Base-by-base conservation (phyloP, 2,329 filamentous ascomycete species). In the Coleophoma crateriformis region DNA sequence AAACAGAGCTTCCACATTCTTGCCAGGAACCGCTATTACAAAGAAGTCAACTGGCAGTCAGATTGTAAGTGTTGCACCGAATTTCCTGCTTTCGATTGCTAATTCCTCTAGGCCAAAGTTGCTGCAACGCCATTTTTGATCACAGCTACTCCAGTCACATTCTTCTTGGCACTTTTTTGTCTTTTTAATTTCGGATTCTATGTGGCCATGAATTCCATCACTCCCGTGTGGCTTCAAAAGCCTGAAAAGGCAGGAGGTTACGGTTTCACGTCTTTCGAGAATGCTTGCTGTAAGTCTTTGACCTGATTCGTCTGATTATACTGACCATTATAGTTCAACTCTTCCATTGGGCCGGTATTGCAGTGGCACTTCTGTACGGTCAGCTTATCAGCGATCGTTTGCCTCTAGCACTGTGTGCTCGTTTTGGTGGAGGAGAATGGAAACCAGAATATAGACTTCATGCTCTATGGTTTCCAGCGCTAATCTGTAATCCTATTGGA, bases 401-500 rank as follows among this genome's bases (percentile, higher is more conserved):
- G 5, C 50, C 50, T 17, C 42, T 52, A 7, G 49, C 46, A 46
- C 15, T 49, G 11, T 37, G 33, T 7, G 39, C 38, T 12, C 47
- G 54, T 2, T 47, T 44, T 38, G 57, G 57, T 35, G 8, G 8
- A 27, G 66, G 66, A 6, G 54, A 55, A 32, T 71, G 69, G 70
- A 64, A 64, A 35, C 64, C 69, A 7, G 70, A 72, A 53, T 70
- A 68, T 49, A 64, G 69, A 11, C 63, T 71, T 13, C 60, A 65
- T 46, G 51, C 58, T 8, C 50, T 67, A 2, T 62, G 59, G 51
- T 52, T 64, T 2, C 62, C 63, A 3, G 57, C 59, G 12, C 51
- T 68, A 11, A 53, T 69, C 13, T 54, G 62, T n/a, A 60, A 57
- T 37, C 61, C 65, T 2, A 53, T 69, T 8, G 65, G 65, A 2